A percentile compares a stretch with the other conserved stretches of the same genome.
Evolutionary conservation across 1,284 basidiomycete genomes (phyloP).

Genomic region (Puccinia coronata): DNA sequence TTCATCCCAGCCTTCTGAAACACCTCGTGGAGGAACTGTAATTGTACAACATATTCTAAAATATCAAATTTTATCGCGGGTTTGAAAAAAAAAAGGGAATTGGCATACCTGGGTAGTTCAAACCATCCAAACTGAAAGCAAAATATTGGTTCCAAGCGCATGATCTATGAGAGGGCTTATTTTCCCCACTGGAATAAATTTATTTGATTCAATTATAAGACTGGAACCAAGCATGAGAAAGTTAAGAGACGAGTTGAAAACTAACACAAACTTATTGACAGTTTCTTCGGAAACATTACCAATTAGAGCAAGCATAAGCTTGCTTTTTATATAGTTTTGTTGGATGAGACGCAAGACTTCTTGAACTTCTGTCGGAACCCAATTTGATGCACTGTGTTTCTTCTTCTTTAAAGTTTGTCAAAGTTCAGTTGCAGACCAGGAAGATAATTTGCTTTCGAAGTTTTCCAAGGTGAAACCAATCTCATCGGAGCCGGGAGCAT

Average conservation of each 20-base stretch:
- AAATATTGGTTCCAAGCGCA: not conserved
- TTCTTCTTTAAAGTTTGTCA: not conserved
- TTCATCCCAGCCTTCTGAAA: not conserved
- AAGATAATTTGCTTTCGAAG: not conserved
- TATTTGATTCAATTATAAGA: not conserved
- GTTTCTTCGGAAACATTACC: not conserved
- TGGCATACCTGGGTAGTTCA: not conserved
- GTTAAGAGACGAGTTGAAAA: not conserved
- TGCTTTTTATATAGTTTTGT: constrained; percentile 1
- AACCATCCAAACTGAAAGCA: not conserved
- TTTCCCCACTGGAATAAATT: not conserved
- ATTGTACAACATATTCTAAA: not conserved
- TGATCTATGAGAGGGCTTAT: not conserved
- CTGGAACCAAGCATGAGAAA: not conserved
- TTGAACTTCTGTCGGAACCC: not conserved
- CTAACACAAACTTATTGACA: not conserved
- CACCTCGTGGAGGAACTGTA: not conserved
- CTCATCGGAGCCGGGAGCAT: not conserved
- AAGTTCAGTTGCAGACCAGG: not conserved
- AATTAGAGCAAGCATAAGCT: not conserved
- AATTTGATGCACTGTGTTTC: not conserved
- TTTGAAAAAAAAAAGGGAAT: not conserved
- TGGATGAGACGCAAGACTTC: not conserved
- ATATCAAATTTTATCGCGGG: not conserved
- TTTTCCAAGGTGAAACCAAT: not conserved